These are phyloP conservation scores for Colletotrichum lupini DNA, from an alignment of 2,329 filamentous ascomycete species.

Conservation along the genomic window DNA sequence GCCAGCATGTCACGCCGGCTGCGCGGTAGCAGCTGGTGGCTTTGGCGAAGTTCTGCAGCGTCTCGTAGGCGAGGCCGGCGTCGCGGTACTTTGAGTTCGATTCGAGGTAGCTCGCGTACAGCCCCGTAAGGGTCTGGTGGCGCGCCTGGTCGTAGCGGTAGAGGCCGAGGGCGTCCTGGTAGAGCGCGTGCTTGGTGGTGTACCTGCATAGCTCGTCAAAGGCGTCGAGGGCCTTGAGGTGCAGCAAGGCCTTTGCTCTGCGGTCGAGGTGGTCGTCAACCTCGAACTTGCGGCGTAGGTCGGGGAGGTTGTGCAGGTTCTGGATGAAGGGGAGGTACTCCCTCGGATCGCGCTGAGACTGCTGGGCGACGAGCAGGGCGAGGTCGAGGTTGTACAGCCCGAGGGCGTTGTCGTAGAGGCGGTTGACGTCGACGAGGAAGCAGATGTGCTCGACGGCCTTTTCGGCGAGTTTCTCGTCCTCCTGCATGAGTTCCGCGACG, in stretches of 20 bases:
- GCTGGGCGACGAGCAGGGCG: slow-evolving; percentile 89
- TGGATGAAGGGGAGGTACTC: slow-evolving; percentile 97
- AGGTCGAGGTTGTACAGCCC: slow-evolving; percentile 93
- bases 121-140: slow-evolving; percentile 74
- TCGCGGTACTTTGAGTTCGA: slow-evolving; percentile 82
- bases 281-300: slow-evolving; percentile 78
- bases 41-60: slow-evolving; percentile 76
- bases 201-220: slow-evolving; percentile 86
- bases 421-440: slow-evolving; percentile 94
- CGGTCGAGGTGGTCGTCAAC: slow-evolving; percentile 91
- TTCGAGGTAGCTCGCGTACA: slow-evolving; percentile 85
- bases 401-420: slow-evolving; percentile 88
- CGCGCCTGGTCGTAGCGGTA: slow-evolving; percentile 84
- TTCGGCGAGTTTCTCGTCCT: slow-evolving; percentile 79
- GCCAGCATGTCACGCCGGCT: slow-evolving; percentile 83
- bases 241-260: slow-evolving; percentile 78
- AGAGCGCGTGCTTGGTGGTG: slow-evolving; percentile 81
- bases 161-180: slow-evolving; percentile 79
- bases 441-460: slow-evolving; percentile 96
- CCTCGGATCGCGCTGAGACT: slow-evolving; percentile 93
- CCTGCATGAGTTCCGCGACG: slow-evolving; percentile 78
- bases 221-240: slow-evolving; percentile 77
- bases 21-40: slow-evolving; percentile 87
- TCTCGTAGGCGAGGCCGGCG: slow-evolving; percentile 92
- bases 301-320: slow-evolving; percentile 79